phyloP scores from a whole-genome alignment of 1,284 basidiomycete species.

The Cryptococcus sp. region DNA sequence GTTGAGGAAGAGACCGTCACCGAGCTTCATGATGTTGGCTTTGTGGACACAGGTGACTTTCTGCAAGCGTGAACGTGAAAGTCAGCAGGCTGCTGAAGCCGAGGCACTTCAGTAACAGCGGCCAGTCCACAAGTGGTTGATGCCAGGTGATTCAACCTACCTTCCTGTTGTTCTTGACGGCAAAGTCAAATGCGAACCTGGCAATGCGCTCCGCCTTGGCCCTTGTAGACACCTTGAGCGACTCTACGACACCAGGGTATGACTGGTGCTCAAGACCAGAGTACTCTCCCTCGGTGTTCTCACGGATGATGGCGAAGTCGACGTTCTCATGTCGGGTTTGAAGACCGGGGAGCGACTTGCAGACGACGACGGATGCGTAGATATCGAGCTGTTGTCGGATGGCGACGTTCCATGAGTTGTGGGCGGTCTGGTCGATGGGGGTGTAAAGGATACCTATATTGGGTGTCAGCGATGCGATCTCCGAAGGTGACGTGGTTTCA shows the following conservation, averaged over 20 bases:
- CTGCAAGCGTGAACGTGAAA: slow-evolving; percentile 52
- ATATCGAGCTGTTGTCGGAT: slow-evolving; percentile 99
- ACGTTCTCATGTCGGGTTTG: slow-evolving; percentile 95
- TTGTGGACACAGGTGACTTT: slow-evolving; percentile 99
- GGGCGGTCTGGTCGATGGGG: slow-evolving; percentile 91
- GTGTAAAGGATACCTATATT: slow-evolving; percentile 92
- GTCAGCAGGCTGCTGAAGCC: not conserved
- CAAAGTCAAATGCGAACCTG: slow-evolving; percentile 98
- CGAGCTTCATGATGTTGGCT: slow-evolving; percentile 99
- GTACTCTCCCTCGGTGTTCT: slow-evolving; percentile 99
- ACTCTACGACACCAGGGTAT: slow-evolving; percentile 98
- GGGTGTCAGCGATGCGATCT: not conserved
- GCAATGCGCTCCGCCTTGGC: slow-evolving; percentile 96
- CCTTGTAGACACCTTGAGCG: slow-evolving; percentile 93
- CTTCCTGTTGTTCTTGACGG: slow-evolving; percentile 97
- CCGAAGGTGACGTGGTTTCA: not conserved
- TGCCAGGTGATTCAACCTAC: slow-evolving; percentile 54
- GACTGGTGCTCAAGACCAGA: slow-evolving; percentile 98
- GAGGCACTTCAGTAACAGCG: not conserved
- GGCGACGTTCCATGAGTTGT: slow-evolving; percentile 99
- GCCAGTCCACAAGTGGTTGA: not conserved
- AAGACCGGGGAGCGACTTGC: slow-evolving; percentile 97
- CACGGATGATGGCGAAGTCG: slow-evolving; percentile 98
- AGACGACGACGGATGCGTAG: slow-evolving; percentile 96
- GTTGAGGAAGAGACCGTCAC: slow-evolving; percentile 98